phyloP scores from a whole-genome alignment of 2,329 filamentous ascomycete species.

The Tolypocladium amazonense region DNA sequence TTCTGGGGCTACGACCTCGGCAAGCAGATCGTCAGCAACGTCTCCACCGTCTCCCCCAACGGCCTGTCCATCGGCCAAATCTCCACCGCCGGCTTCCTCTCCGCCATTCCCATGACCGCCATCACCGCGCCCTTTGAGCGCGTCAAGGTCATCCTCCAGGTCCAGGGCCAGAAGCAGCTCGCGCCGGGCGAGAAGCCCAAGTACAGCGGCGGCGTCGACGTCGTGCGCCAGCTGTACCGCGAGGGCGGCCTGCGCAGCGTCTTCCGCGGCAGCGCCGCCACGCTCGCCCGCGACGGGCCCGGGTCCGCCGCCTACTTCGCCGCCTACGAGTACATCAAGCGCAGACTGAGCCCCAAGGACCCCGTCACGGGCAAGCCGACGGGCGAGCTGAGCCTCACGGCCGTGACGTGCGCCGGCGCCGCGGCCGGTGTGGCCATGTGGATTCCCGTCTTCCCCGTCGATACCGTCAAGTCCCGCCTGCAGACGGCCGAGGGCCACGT shows the following conservation, averaged over 20 bases:
- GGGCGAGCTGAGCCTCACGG: slow-evolving; percentile 69
- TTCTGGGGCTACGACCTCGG: slow-evolving; percentile 91
- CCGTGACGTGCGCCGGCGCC: slow-evolving; percentile 78
- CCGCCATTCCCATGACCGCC: slow-evolving; percentile 90
- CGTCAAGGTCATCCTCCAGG: slow-evolving; percentile 96
- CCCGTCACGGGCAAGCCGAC: slow-evolving; percentile 58
- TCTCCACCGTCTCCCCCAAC: slow-evolving; percentile 54
- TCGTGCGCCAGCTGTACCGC: slow-evolving; percentile 85
- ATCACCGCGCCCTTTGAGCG: slow-evolving; percentile 99
- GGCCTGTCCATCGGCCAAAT: slow-evolving; percentile 79
- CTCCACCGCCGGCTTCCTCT: slow-evolving; percentile 92
- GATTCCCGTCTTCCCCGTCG: slow-evolving; percentile 96
- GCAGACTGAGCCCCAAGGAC: slow-evolving; percentile 72
- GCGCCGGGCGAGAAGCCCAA: slow-evolving; percentile 85
- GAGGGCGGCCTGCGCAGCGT: slow-evolving; percentile 86
- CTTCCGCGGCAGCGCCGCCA: slow-evolving; percentile 84
- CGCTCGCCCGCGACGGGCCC: slow-evolving; percentile 85
- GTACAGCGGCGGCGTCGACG: slow-evolving; percentile 79
- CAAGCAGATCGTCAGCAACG: slow-evolving; percentile 69
- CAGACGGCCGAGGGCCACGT: slow-evolving; percentile 85
- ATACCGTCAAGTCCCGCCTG: slow-evolving; percentile 89
- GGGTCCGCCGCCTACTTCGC: slow-evolving; percentile 95
- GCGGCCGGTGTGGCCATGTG: slow-evolving; percentile 96
- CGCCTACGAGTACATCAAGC: slow-evolving; percentile 93
- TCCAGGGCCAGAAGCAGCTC: slow-evolving; percentile 86